A percentile compares a stretch with the other conserved stretches of the same genome.
Evolutionary conservation across 495 filamentous ascomycete genomes (phyloP).

Genomic region (Aspergillus heteromorphus): DNA sequence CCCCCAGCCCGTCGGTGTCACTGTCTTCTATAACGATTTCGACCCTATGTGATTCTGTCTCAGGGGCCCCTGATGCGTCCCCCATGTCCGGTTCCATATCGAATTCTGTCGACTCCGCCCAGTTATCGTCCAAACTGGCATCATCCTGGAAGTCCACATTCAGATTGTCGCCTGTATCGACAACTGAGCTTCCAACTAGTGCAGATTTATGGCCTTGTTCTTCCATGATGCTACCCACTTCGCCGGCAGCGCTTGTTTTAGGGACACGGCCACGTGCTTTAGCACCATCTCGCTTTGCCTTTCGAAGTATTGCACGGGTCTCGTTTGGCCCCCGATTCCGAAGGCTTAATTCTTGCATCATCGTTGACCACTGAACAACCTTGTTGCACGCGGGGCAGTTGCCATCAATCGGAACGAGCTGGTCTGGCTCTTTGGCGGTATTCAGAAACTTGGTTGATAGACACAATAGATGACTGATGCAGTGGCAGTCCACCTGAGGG

Average conservation of each 20-base stretch:
- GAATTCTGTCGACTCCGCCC: constrained; percentile 28
- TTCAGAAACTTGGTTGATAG: constrained; percentile 61
- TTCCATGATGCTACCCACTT: background rate
- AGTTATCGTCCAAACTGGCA: constrained; percentile 31
- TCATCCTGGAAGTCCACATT: constrained; percentile 24
- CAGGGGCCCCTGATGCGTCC: constrained; percentile 7
- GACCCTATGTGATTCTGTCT: constrained; percentile 18
- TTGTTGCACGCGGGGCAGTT: constrained; percentile 66
- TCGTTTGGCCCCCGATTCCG: constrained; percentile 62
- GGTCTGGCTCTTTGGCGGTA: constrained; percentile 31
- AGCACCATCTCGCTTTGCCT: constrained; percentile 24
- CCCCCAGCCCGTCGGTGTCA: constrained; percentile 49
- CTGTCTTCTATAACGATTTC: constrained; percentile 57
- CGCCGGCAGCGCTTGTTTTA: background rate
- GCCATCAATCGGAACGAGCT: constrained; percentile 63
- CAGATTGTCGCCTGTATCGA: constrained; percentile 3
- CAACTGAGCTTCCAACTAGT: background rate
- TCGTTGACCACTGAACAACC: constrained; percentile 62
- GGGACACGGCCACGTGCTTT: background rate
- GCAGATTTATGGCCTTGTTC: constrained; percentile 8
- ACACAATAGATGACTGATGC: constrained; percentile 70
- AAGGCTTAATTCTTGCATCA: constrained; percentile 77
- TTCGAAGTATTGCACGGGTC: constrained; percentile 58
- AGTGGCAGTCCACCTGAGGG: constrained; percentile 57
- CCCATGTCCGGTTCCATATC: constrained; percentile 32